Evolutionary conservation across 73 alveolate genomes (phyloP), one percentile per base, ranked within the genome.

Genomic region (Symbiodinium pilosum): DNA sequence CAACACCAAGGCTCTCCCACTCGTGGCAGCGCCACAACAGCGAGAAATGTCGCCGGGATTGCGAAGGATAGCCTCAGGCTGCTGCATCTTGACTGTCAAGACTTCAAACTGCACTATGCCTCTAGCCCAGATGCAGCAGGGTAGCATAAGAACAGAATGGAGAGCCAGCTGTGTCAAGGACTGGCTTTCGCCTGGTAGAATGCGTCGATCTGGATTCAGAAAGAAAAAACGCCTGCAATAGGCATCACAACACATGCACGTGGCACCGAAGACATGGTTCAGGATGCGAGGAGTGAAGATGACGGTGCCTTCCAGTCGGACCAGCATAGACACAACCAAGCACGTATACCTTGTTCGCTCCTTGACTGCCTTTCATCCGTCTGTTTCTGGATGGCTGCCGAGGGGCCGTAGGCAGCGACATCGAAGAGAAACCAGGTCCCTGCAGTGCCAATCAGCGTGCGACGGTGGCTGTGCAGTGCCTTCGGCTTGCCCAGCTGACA

Each of bases 361-460:
- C 21, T 47, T 14, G 14, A 47, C 14, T 14, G 14, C 59, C 59
- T 14, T 47, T 47, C 59, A 47, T 6, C 21, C 81, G 24, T 47
- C 39, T 64, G 81, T 56, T 28, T 30, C 56, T 56, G 32, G 59
- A 85, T 20, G 32, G 85, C 94, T 28, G 42, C 56, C 84, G 32
- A 87, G 94, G 21, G 32, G 85, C 94, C 94, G 42, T 87, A 87
- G 32, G 86, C 84, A 16, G 94, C 94, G 40, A 56, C 85, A 59
- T 87, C 94, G 32, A 87, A 87, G n/a, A 87, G 85, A 64, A 87
- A 87, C 94, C 94, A 87, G 85, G 86, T 87, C 4, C 94, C 94
- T 2, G 94, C 94, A 1, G 94, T 87, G 69, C 94, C 94, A 24
- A 87, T 34, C 41, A 87, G 41, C 28, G 68, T 47, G 21, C 94